Conservation (phyloP, 768 basidiomycete species). For the Auricularia cornea region DNA sequence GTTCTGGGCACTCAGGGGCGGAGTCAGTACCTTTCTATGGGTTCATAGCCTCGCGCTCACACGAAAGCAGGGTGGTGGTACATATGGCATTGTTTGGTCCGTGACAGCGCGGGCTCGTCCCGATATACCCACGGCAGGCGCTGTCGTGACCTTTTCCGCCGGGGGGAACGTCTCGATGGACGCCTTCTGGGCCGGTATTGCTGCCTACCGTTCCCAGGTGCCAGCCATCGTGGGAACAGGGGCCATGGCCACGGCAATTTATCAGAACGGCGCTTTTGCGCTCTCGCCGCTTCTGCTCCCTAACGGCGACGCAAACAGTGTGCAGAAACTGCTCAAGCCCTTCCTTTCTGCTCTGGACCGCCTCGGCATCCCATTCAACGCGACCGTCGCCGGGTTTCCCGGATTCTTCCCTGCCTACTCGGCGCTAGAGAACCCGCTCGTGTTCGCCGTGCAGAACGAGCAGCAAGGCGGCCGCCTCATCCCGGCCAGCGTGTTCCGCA, state of each 20-base stretch:
- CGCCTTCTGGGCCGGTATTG: background rate
- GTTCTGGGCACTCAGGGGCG: slow-evolving; percentile 1
- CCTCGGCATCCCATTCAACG: no score
- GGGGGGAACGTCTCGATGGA: background rate
- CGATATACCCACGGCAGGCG: background rate
- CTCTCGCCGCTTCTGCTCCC: background rate
- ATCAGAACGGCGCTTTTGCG: background rate
- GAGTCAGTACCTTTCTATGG: no score
- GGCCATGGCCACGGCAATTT: background rate
- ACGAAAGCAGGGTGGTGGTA: no score
- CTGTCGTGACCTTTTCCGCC: background rate
- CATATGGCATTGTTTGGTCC: background rate
- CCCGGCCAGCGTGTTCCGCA: background rate
- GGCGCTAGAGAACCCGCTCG: no score
- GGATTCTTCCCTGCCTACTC: no score
- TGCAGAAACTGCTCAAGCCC: background rate
- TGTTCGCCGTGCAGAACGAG: no score
- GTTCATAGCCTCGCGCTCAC: no score
- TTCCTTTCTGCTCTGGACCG: background rate
- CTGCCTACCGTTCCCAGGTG: background rate
- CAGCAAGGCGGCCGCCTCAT: no score
- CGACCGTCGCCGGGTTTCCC: no score
- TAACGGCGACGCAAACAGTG: background rate
- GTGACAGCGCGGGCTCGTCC: background rate
- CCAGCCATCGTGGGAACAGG: background rate